phyloP scores from a whole-genome alignment of 225 moss, liverwort and hornwort genomes.

The Physcomitrellopsis africana region DNA sequence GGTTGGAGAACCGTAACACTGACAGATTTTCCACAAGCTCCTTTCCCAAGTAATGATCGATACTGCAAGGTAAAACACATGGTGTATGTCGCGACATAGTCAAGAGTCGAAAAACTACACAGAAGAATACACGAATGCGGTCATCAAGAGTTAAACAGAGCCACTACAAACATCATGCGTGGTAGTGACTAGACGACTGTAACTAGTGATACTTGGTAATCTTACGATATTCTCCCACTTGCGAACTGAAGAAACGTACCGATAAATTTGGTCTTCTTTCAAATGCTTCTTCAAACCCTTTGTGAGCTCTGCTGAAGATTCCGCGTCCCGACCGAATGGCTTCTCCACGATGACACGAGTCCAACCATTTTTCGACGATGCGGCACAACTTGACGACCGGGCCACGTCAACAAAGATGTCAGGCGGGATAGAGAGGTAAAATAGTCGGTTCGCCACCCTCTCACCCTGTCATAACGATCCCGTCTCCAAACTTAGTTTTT shows the following conservation, averaged over 20 bases:
- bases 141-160: neutral
- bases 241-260: conserved; percentile 43
- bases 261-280: conserved; percentile 92
- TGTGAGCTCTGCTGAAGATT: conserved; percentile 88
- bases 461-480: conserved; percentile 37
- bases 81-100: conserved; percentile 71
- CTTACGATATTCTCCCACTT: neutral
- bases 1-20: conserved; percentile 90
- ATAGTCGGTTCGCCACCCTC: conserved; percentile 42
- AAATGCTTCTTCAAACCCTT: conserved; percentile 74
- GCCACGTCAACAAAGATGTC: conserved; percentile 45
- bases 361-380: conserved; percentile 48
- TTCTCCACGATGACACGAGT: conserved; percentile 96
- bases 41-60: conserved; percentile 95
- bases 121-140: neutral
- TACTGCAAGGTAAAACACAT: conserved; percentile 55
- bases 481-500: conserved; percentile 21
- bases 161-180: neutral
- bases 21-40: conserved; percentile 96
- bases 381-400: conserved; percentile 41
- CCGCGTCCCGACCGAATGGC: conserved; percentile 90
- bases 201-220: neutral
- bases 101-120: neutral
- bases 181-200: too few relatives aligned
- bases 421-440: conserved; percentile 47